Percentiles rank a stretch among this genome's conserved stretches.
Evolutionary conservation across 148 eudicot species (phyloP).

Genomic region (Mesembryanthemum crystallinum): DNA sequence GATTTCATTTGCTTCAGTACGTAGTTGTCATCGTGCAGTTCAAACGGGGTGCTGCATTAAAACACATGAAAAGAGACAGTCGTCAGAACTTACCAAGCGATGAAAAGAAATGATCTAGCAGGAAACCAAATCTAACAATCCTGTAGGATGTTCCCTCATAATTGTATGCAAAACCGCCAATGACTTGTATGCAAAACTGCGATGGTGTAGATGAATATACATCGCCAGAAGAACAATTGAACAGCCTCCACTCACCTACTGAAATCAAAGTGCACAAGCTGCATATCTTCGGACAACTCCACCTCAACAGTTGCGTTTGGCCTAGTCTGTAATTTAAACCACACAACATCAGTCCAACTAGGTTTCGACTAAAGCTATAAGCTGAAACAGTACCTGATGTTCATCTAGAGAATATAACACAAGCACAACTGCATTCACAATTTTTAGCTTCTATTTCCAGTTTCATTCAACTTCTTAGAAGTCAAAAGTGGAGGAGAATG

Average conservation of each 20-base stretch:
- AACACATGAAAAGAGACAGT: conserved; percentile 3
- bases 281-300: conserved; percentile 98
- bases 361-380: neutral
- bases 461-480: no score
- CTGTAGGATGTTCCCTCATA: neutral
- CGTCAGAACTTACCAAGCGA: neutral
- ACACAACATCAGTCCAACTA: conserved; percentile 10
- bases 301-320: conserved; percentile 96
- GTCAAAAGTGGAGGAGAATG: no score
- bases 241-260: conserved; percentile 50
- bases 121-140: neutral
- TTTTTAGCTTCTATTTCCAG: no score
- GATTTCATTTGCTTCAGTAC: conserved; percentile 83
- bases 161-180: neutral
- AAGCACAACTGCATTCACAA: neutral
- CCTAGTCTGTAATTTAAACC: conserved; percentile 59
- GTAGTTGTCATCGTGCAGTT: conserved; percentile 86
- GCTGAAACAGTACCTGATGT: neutral
- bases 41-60: conserved; percentile 83
- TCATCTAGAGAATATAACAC: neutral
- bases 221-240: neutral
- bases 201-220: neutral
- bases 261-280: conserved; percentile 96
- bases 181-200: neutral
- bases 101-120: no score